These are phyloP conservation scores for Rehmannia glutinosa DNA, from an alignment of 257 asterid genomes.

Conservation along the genomic window DNA sequence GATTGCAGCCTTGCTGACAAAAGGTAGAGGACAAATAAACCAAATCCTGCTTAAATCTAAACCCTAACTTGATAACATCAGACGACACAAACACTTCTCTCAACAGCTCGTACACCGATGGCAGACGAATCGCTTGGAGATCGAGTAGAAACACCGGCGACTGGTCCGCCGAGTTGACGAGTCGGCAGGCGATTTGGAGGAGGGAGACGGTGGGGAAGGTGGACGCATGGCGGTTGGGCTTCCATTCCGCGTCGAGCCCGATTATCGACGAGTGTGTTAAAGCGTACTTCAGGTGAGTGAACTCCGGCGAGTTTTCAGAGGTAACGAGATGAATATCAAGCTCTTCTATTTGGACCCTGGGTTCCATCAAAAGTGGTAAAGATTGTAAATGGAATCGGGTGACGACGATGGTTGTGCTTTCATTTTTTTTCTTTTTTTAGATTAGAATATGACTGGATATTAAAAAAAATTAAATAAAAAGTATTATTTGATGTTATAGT, in stretches of 20 bases:
- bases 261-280: constrained; percentile 59
- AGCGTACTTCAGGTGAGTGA: constrained; percentile 46
- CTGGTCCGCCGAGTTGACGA: constrained; percentile 30
- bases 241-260: constrained; percentile 97
- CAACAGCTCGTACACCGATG: constrained; percentile 49
- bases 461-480: no score
- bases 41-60: constrained; percentile 87
- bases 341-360: constrained; percentile 23
- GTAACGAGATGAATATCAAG: constrained; percentile 42
- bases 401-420: no score
- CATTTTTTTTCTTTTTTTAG: background rate
- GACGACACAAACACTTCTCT: constrained; percentile 46
- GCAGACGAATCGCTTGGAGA: constrained; percentile 50
- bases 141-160: constrained; percentile 69
- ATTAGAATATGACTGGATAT: no score
- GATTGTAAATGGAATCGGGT: background rate
- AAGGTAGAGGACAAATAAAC: constrained; percentile 80
- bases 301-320: constrained; percentile 64
- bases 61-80: constrained; percentile 64
- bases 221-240: constrained; percentile 54
- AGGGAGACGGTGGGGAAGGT: constrained; percentile 78
- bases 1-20: constrained; percentile 51
- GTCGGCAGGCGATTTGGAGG: constrained; percentile 88
- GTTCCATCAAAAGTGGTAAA: constrained; percentile 29
- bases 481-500: no score